Percentiles rank a stretch among this genome's conserved stretches.
phyloP scores from a whole-genome alignment of 1,139 yeast species.

The Hyphopichia khmerensis region DNA sequence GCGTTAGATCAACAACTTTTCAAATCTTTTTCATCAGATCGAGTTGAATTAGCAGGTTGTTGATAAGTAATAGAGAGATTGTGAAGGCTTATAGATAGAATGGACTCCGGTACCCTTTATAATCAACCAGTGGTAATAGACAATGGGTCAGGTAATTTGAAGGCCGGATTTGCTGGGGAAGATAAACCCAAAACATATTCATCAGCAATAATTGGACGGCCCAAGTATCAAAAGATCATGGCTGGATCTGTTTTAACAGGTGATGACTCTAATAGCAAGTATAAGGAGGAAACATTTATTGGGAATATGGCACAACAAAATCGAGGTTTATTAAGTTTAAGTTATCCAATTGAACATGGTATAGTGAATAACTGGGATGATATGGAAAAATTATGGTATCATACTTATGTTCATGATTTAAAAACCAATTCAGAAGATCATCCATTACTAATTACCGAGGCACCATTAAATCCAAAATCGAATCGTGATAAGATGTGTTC shows the following conservation, averaged over 20 bases:
- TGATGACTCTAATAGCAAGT: constrained; percentile 10
- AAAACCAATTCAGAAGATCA: constrained; percentile 52
- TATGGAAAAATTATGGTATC: constrained; percentile 75
- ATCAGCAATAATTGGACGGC: constrained; percentile 66
- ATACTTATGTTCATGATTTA: constrained; percentile 59
- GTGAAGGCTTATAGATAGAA: too few species aligned
- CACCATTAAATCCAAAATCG: constrained; percentile 74
- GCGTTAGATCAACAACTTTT: background rate
- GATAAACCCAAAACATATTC: constrained; percentile 66
- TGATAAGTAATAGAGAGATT: too few species aligned
- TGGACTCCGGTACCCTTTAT: constrained; percentile 21
- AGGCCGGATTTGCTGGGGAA: constrained; percentile 94
- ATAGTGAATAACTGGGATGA: constrained; percentile 83
- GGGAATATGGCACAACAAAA: constrained; percentile 74
- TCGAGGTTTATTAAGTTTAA: constrained; percentile 69
- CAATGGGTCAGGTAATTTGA: constrained; percentile 86
- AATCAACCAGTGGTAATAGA: constrained; percentile 93
- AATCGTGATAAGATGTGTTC: constrained; percentile 78
- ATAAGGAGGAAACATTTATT: constrained; percentile 49
- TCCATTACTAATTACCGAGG: constrained; percentile 79
- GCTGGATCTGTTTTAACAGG: constrained; percentile 65
- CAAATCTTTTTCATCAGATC: too few species aligned
- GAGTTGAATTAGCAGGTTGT: too few species aligned
- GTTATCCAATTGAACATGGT: constrained; percentile 81
- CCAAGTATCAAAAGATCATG: constrained; percentile 83